These are phyloP conservation scores for Dactylellina haptotyla DNA, from an alignment of 2,329 filamentous ascomycete species.

Conservation along the genomic window DNA sequence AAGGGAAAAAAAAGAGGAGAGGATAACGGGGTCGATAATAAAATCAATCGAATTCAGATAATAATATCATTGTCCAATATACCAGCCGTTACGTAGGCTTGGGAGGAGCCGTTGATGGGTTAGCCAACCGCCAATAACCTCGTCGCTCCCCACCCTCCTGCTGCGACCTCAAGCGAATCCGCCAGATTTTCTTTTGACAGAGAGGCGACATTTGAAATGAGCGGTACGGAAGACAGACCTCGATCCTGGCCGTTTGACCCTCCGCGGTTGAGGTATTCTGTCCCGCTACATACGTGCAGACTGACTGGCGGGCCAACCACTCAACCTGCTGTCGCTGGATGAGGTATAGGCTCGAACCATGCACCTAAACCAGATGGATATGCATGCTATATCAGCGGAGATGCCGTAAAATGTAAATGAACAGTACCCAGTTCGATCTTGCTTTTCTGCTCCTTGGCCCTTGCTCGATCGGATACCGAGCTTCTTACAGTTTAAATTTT, in stretches of 20 bases:
- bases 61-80: conserved; percentile 27
- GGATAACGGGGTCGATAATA: conserved; percentile 26
- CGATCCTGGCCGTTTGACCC: conserved; percentile 27
- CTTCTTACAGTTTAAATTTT: conserved; percentile 37
- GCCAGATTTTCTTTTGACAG: conserved; percentile 23
- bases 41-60: too few relatives aligned
- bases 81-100: neutral
- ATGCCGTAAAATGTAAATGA: conserved; percentile 45
- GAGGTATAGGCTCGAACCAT: conserved; percentile 8
- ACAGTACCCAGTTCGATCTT: conserved; percentile 43
- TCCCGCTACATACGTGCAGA: conserved; percentile 24
- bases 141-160: conserved; percentile 12
- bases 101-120: neutral
- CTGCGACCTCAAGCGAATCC: conserved; percentile 16
- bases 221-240: conserved; percentile 30
- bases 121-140: conserved; percentile 15
- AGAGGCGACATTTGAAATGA: conserved; percentile 43
- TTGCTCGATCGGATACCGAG: conserved; percentile 47
- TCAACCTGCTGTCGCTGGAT: conserved; percentile 40
- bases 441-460: conserved; percentile 32
- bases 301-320: neutral
- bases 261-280: conserved; percentile 31
- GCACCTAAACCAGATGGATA: conserved; percentile 36
- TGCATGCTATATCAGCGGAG: conserved; percentile 50
- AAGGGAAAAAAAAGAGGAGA: too few relatives aligned